These are phyloP conservation scores for Scutellospora calospora DNA, from an alignment of 371 early-diverging fungal genomes.

Conservation along the genomic window DNA sequence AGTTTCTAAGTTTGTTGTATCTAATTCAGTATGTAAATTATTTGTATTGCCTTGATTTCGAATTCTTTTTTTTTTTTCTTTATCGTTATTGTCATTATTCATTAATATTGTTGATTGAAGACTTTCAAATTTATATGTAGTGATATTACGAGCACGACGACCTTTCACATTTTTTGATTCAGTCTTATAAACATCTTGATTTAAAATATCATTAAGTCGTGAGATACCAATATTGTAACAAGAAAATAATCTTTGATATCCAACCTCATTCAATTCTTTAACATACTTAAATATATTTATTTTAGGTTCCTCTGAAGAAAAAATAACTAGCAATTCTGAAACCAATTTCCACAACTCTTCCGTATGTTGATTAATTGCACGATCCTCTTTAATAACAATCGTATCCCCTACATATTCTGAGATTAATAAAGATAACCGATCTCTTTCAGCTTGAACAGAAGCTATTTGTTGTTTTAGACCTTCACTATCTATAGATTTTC, in stretches of 20 bases:
- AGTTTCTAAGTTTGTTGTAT: too few relatives aligned
- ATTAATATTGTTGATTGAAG: too few relatives aligned
- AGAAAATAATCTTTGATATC: background rate
- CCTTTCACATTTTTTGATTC: background rate
- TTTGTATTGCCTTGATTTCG: too few relatives aligned
- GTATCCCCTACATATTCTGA: background rate
- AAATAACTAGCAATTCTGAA: background rate
- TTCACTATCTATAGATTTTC: background rate
- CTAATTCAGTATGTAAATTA: too few relatives aligned
- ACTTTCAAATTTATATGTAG: background rate
- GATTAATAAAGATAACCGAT: too few relatives aligned
- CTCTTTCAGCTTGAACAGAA: constrained; percentile 7
- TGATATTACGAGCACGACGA: background rate
- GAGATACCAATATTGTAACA: background rate
- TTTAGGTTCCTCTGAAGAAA: background rate
- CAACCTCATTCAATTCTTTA: background rate
- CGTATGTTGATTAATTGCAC: background rate
- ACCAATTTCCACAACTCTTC: background rate
- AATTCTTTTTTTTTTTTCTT: too few relatives aligned
- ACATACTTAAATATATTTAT: background rate
- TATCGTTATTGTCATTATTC: too few relatives aligned
- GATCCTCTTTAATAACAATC: background rate
- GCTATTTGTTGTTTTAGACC: background rate
- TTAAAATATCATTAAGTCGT: background rate
- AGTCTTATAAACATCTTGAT: background rate